Evolutionary conservation across 768 basidiomycete genomes (phyloP).

Genomic region (Nidularia pulvinata): DNA sequence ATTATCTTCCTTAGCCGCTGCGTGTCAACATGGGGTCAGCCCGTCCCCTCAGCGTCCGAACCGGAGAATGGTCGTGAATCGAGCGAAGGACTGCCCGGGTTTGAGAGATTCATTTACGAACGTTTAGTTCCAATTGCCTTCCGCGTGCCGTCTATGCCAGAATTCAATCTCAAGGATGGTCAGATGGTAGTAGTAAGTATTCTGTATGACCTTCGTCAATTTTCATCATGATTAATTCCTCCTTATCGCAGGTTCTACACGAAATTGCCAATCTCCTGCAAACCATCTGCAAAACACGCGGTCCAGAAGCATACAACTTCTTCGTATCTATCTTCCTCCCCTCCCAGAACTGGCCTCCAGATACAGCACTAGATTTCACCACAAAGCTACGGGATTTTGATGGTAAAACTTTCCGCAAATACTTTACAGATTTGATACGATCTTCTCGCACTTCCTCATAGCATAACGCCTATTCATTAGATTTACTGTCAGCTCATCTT

Average conservation of each 20-base stretch:
- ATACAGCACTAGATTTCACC: conserved; percentile 76
- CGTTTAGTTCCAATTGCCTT: conserved; percentile 83
- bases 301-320: conserved; percentile 81
- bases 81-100: conserved; percentile 71
- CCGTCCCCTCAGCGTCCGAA: conserved; percentile 23
- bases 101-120: conserved; percentile 91
- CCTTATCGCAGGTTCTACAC: conserved; percentile 65
- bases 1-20: conserved; percentile 76
- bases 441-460: conserved; percentile 67
- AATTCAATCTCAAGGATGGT: conserved; percentile 89
- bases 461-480: conserved; percentile 12
- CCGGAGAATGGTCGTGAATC: conserved; percentile 28
- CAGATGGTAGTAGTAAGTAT: conserved; percentile 76
- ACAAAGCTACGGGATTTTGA: conserved; percentile 76
- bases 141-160: conserved; percentile 71
- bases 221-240: neutral
- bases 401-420: conserved; percentile 78
- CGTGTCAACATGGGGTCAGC: conserved; percentile 68
- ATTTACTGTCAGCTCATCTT: neutral
- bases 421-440: conserved; percentile 83
- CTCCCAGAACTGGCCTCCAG: conserved; percentile 83
- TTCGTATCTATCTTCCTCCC: conserved; percentile 83
- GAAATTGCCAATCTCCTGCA: conserved; percentile 90
- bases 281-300: conserved; percentile 72
- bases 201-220: neutral